These are phyloP conservation scores for Blastobotrys mokoenaii DNA, from an alignment of 805 yeast genomes.

Conservation along the genomic window DNA sequence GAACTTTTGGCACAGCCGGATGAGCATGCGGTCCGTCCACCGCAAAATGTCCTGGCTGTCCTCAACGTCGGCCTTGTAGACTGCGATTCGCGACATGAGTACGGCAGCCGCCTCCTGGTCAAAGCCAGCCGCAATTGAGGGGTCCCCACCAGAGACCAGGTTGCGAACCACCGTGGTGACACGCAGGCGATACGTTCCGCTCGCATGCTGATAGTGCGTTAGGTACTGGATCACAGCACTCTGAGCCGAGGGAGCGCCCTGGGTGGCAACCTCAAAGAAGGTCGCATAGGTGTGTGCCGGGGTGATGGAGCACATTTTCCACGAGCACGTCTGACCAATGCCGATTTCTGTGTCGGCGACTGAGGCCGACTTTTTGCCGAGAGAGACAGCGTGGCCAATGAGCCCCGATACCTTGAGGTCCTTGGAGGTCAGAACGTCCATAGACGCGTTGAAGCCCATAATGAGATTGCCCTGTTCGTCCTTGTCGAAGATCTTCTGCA, in stretches of 20 bases:
- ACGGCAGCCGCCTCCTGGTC: conserved; percentile 99
- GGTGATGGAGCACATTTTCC: conserved; percentile 76
- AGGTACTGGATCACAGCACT: conserved; percentile 62
- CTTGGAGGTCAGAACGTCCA: conserved; percentile 70
- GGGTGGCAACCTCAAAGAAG: conserved; percentile 68
- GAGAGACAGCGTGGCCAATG: conserved; percentile 85
- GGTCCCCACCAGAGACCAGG: conserved; percentile 46
- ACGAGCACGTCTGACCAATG: conserved; percentile 82
- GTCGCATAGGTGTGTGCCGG: conserved; percentile 86
- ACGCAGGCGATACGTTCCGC: conserved; percentile 79
- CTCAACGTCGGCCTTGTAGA: conserved; percentile 70
- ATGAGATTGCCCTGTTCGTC: conserved; percentile 81
- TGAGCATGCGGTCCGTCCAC: conserved; percentile 90
- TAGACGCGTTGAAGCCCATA: conserved; percentile 83
- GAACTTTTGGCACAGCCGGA: conserved; percentile 82
- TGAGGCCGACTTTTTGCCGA: conserved; percentile 47
- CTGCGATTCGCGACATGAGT: conserved; percentile 82
- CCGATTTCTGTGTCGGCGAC: conserved; percentile 93
- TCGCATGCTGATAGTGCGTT: conserved; percentile 91
- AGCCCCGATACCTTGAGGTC: conserved; percentile 88
- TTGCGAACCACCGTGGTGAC: conserved; percentile 74
- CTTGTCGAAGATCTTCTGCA: conserved; percentile 75
- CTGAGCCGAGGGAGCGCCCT: conserved; percentile 28
- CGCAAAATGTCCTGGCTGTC: conserved; percentile 88
- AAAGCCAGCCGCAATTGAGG: conserved; percentile 55